phyloP scores from a whole-genome alignment of 163 green algal genomes.

The Prototheca cutis region DNA sequence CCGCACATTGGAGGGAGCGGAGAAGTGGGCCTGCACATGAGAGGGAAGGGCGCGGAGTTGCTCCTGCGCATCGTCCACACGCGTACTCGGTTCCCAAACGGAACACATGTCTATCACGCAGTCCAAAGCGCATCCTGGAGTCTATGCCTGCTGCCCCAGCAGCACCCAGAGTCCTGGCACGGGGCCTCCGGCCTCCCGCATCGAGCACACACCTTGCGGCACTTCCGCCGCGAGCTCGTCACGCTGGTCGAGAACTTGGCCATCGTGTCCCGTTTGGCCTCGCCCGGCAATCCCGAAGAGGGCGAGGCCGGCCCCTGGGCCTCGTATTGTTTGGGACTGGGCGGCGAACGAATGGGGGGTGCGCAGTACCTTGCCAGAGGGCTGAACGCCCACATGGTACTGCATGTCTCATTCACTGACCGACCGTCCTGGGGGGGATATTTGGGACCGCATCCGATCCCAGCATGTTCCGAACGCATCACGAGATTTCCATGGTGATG shows the following conservation, averaged over 20 bases:
- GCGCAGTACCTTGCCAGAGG: no score
- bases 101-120: no score
- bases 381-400: no score
- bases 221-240: slow-evolving; percentile 81
- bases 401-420: no score
- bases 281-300: slow-evolving; percentile 3
- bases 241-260: slow-evolving; percentile 73
- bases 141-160: no score
- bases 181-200: not conserved
- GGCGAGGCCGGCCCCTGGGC: not conserved
- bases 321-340: not conserved
- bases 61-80: not conserved
- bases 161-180: no score
- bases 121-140: no score
- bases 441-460: no score
- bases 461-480: no score
- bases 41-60: not conserved
- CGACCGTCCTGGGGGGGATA: no score
- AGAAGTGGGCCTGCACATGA: slow-evolving; percentile 86
- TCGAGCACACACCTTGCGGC: slow-evolving; percentile 90
- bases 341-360: not conserved
- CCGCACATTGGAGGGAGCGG: slow-evolving; percentile 77
- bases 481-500: no score
- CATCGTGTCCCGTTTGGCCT: slow-evolving; percentile 19
- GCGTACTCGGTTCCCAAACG: no score